Evolutionary conservation across 208 protist genomes (phyloP), one percentile per base, ranked within the genome.

Genomic region (Leishmania major): DNA sequence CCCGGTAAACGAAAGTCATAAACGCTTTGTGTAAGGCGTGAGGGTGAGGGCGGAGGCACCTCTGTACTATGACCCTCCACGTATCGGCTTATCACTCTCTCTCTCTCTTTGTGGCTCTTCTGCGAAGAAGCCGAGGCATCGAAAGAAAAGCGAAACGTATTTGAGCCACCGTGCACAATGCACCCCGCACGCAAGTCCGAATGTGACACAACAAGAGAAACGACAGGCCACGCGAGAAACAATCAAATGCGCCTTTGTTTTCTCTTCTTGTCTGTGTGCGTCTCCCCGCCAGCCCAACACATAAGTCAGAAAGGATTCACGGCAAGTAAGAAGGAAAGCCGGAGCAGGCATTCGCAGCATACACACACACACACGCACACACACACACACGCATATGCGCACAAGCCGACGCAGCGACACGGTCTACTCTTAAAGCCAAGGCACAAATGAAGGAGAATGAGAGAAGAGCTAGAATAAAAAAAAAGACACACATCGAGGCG

Each of bases 401-500:
- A 75, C 45, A 75, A 0, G 19, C 28, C 37, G 43, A 49, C 17
- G 67, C 22, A n/a, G 67, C 1, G 19, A 47, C 67, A n/a, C 19
- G 3, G 22, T 45, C 7, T 47, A 72, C 35, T 45, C 40, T 72
- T 72, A 49, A 37, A 84, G 22, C 67, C 47, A n/a, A 86, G 75
- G 76, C 37, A 43, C 4, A 77, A 11, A 79, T 31, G 4, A 72
- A 82, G 45, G 70, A 83, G 62, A 47, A 17, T 49, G 17, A 70
- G 5, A 45, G 19, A 45, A 3, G 19, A 45, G 45, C 51, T 15
- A 55, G 17, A 55, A 53, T 17, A 53, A 53, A 22, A 55, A 55
- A 55, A 19, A 55, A 55, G 15, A 55, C 15, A 55, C 51, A 55
- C 51, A 55, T 22, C 22, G 51, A 55, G 51, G 17, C 51, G 4